Percentiles rank a stretch among this genome's conserved stretches.
phyloP scores from a whole-genome alignment of 495 filamentous ascomycete species.

The Penicillium cosmopolitanum region DNA sequence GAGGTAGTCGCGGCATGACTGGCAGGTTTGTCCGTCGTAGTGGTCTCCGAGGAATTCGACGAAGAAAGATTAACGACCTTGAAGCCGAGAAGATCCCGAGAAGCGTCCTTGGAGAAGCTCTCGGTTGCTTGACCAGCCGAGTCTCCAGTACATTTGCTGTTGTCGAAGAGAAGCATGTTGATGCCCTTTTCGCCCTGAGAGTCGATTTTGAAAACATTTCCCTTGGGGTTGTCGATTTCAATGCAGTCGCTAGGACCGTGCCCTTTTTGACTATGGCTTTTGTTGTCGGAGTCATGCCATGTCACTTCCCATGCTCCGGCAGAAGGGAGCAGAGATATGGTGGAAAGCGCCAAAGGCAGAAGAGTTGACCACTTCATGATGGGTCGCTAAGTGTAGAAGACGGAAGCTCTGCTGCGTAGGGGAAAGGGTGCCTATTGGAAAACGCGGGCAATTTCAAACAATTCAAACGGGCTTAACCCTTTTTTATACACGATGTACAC shows the following conservation, averaged over 20 bases:
- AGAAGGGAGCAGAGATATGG: slow-evolving; percentile 12
- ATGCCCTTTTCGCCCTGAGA: slow-evolving; percentile 22
- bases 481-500: not conserved
- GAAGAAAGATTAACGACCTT: slow-evolving; percentile 21
- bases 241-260: slow-evolving; percentile 25
- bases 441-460: not conserved
- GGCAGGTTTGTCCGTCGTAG: not conserved
- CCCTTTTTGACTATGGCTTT: slow-evolving; percentile 15
- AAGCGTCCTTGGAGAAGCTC: slow-evolving; percentile 18
- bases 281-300: slow-evolving; percentile 22
- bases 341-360: slow-evolving; percentile 11
- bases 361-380: slow-evolving; percentile 25
- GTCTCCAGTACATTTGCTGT: slow-evolving; percentile 19
- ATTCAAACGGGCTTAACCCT: not conserved
- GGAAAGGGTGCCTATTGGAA: not conserved
- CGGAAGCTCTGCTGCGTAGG: not conserved
- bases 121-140: slow-evolving; percentile 23
- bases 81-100: slow-evolving; percentile 19
- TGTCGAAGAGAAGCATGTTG: slow-evolving; percentile 30
- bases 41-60: not conserved
- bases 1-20: slow-evolving; percentile 3
- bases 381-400: not conserved
- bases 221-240: slow-evolving; percentile 21
- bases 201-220: slow-evolving; percentile 23
- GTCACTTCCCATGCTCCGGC: slow-evolving; percentile 27